A percentile compares a stretch with the other conserved stretches of the same genome.
Conservation (phyloP, 192 early-diverging fungal species). For the Podila horticola region DNA sequence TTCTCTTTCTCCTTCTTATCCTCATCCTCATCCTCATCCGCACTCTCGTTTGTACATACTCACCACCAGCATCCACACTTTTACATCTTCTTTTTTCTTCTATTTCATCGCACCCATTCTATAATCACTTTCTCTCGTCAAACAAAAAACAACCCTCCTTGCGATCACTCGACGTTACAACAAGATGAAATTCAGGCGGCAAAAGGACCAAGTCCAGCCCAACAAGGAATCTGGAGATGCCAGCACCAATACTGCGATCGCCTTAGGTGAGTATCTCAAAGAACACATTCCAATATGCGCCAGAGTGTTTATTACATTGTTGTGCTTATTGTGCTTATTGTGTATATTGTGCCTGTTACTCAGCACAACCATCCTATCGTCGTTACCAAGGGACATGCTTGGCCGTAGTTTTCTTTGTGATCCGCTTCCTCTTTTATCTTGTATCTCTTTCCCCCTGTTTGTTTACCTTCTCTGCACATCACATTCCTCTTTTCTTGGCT, state of each 20-base stretch:
- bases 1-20: neutral
- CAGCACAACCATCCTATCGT: neutral
- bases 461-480: neutral
- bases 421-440: neutral
- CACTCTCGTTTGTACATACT: neutral
- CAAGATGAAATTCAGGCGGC: conserved; percentile 26
- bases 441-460: neutral
- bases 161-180: neutral
- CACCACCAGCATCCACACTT: neutral
- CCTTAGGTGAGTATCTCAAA: conserved; percentile 11
- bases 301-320: neutral
- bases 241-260: neutral
- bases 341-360: neutral
- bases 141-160: neutral
- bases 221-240: conserved; percentile 20
- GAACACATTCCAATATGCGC: neutral
- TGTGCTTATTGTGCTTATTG: neutral
- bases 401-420: neutral
- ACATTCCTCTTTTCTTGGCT: neutral
- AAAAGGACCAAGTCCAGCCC: conserved; percentile 16
- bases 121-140: neutral
- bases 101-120: neutral
- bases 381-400: neutral
- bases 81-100: neutral
- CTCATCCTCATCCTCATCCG: neutral